Percentiles rank a stretch among this genome's conserved stretches.
Evolutionary conservation across 768 basidiomycete genomes (phyloP).

Genomic region (Amanita inopinata): DNA sequence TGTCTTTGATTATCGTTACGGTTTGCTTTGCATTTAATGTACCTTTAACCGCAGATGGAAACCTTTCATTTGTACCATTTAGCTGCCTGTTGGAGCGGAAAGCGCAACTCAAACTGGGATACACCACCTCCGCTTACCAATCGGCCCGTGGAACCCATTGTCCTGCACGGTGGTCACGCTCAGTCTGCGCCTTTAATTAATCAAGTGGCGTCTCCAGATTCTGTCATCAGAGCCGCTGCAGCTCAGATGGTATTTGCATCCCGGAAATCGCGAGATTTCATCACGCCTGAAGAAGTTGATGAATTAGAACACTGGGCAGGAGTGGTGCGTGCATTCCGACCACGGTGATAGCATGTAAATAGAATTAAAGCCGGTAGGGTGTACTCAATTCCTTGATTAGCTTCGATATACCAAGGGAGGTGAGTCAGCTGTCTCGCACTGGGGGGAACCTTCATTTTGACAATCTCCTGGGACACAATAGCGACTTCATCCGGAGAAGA

Average conservation of each 20-base stretch:
- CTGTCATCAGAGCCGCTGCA: conserved; percentile 63
- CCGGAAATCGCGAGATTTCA: conserved; percentile 62
- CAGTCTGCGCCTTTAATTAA: conserved; percentile 11
- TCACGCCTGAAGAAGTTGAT: conserved; percentile 55
- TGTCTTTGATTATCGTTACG: not conserved
- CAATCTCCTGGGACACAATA: conserved; percentile 14
- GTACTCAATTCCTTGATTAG: conserved; percentile 47
- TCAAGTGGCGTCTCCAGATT: conserved; percentile 17
- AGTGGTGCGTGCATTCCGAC: conserved; percentile 21
- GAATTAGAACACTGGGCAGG: conserved; percentile 55
- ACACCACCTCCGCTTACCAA: conserved; percentile 33
- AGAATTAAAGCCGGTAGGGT: conserved; percentile 21
- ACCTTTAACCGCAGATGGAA: too few relatives aligned
- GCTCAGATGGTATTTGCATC: conserved; percentile 80
- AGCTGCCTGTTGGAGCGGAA: conserved; percentile 54
- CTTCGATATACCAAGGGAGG: conserved; percentile 39
- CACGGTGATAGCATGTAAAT: conserved; percentile 9
- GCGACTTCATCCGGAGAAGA: conserved; percentile 43
- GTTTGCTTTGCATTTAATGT: not conserved
- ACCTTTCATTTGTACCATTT: conserved; percentile 78
- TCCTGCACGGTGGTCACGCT: conserved; percentile 19
- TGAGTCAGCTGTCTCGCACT: conserved; percentile 21
- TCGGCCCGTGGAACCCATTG: conserved; percentile 31
- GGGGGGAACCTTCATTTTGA: not conserved
- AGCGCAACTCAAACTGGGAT: not conserved